Conservation (phyloP, 176 grass and related monocot species). For the Oryza nivara region DNA sequence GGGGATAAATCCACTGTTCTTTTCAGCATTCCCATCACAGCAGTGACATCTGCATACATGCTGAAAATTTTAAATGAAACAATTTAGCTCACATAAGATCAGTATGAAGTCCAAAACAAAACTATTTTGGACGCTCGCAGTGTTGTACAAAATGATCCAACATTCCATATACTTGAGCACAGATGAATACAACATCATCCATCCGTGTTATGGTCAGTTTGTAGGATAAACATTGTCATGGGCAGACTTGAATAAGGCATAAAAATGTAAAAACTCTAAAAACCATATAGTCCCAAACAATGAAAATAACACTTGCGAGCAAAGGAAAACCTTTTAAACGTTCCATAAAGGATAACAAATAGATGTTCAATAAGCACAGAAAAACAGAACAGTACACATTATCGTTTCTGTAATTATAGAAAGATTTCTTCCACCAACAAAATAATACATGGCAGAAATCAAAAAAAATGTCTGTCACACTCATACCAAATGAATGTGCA, state of each 20-base stretch:
- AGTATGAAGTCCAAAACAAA: slow-evolving; percentile 3
- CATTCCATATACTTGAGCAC: too few relatives aligned
- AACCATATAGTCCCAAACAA: neutral
- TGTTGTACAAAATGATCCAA: neutral
- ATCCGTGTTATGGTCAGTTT: neutral
- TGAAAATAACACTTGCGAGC: neutral
- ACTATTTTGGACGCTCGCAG: neutral
- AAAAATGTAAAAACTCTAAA: neutral
- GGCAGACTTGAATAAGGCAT: neutral
- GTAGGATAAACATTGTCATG: neutral
- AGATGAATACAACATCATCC: neutral
- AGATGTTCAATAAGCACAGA: neutral
- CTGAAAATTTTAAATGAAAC: slow-evolving; percentile 17
- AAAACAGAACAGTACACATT: neutral
- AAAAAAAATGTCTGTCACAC: slow-evolving; percentile 1
- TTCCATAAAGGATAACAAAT: slow-evolving; percentile 1
- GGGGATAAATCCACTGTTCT: neutral
- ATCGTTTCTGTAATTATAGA: slow-evolving; percentile 6
- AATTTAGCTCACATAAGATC: neutral
- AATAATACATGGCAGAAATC: neutral
- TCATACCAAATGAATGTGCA: neutral
- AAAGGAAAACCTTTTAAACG: slow-evolving; percentile 2
- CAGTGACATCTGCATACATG: slow-evolving; percentile 10
- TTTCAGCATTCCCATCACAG: neutral
- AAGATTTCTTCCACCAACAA: neutral